Conservation (phyloP, 495 filamentous ascomycete species). For the Neurospora cerealis region DNA sequence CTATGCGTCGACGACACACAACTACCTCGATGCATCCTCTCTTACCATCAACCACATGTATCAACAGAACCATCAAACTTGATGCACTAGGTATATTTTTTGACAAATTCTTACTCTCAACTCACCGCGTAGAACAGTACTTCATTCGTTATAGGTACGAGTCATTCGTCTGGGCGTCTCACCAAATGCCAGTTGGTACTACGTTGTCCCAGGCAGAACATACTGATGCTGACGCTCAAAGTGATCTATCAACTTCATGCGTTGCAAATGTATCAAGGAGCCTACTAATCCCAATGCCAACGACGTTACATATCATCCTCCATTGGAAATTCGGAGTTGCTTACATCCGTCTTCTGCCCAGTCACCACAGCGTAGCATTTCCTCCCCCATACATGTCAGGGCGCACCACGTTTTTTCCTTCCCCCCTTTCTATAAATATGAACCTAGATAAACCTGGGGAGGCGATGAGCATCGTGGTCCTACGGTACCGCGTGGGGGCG, state of each 20-base stretch:
- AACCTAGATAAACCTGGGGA: neutral
- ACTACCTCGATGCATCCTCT: neutral
- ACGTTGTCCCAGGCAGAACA: neutral
- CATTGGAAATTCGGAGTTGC: neutral
- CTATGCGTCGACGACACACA: neutral
- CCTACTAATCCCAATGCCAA: neutral
- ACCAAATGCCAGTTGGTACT: neutral
- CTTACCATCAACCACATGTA: neutral
- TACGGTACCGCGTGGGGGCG: neutral
- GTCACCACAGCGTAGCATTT: neutral
- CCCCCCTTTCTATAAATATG: neutral
- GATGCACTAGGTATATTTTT: neutral
- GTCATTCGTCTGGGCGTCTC: neutral
- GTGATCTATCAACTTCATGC: neutral
- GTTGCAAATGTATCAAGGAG: neutral
- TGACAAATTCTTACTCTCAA: too few relatives aligned
- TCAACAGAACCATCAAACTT: neutral
- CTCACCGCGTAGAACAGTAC: neutral
- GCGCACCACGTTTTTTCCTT: neutral
- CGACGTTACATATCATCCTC: neutral
- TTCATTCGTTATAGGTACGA: neutral
- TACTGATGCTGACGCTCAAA: neutral
- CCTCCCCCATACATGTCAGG: neutral
- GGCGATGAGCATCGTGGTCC: neutral
- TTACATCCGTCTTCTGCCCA: neutral